Conservation (phyloP, 2,329 filamentous ascomycete genomes). For the Bretziella fagacearum region DNA sequence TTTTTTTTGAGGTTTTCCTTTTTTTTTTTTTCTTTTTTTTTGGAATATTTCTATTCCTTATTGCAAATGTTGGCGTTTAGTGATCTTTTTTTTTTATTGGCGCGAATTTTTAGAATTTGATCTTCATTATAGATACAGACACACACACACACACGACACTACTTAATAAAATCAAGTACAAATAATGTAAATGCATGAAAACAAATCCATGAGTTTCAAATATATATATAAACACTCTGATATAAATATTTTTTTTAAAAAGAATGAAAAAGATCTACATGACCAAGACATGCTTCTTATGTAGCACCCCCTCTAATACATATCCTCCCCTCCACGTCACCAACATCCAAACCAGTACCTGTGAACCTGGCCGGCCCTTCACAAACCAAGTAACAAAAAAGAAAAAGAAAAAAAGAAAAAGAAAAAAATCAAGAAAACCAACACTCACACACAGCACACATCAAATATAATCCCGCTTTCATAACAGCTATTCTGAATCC, state of each 20-base stretch:
- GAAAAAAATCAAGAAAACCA: neutral
- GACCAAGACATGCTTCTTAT: no score
- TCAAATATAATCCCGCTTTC: neutral
- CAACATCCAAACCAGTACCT: neutral
- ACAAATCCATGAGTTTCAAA: no score
- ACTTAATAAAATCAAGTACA: no score
- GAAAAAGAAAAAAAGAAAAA: neutral
- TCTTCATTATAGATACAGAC: neutral
- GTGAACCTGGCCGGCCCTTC: conserved; percentile 1
- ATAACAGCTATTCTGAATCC: no score
- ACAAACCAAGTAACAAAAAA: no score
- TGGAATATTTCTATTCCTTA: neutral
- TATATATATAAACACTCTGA: no score
- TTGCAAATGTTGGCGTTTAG: neutral
- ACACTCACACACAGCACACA: neutral
- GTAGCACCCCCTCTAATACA: neutral
- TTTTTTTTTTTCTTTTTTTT: neutral
- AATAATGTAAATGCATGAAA: no score
- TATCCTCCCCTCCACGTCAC: neutral
- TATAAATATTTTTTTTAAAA: no score
- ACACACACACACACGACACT: no score
- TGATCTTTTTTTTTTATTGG: neutral
- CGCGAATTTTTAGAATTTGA: neutral
- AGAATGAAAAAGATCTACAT: no score
- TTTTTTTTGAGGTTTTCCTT: neutral